These are phyloP conservation scores for Trapa incisa DNA, from an alignment of 345 rosid species.

Conservation along the genomic window DNA sequence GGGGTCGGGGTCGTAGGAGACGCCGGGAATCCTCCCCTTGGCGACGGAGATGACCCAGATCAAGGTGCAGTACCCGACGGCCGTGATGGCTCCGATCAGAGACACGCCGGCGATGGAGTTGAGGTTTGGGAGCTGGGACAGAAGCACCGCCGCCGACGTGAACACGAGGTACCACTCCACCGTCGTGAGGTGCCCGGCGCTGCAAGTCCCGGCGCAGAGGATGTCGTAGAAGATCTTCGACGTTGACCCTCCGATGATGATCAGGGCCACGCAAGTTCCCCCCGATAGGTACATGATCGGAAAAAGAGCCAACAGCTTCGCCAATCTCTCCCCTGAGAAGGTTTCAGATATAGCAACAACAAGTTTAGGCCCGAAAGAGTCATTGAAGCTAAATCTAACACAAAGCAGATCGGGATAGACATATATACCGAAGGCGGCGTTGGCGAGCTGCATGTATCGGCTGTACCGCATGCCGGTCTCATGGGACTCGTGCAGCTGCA, in stretches of 20 bases:
- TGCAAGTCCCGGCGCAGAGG: conserved; percentile 26
- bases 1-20: conserved; percentile 29
- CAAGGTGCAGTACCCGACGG: conserved; percentile 38
- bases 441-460: conserved; percentile 15
- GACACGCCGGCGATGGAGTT: conserved; percentile 59
- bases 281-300: conserved; percentile 56
- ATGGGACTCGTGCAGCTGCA: conserved; percentile 15
- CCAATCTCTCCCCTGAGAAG: conserved; percentile 33
- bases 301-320: conserved; percentile 35
- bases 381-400: no score
- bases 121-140: conserved; percentile 56
- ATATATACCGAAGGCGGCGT: conserved; percentile 12
- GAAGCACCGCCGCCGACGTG: conserved; percentile 27
- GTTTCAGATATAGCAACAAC: no score
- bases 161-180: conserved; percentile 49
- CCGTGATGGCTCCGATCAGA: conserved; percentile 37
- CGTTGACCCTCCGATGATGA: conserved; percentile 42
- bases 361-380: no score
- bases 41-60: conserved; percentile 45
- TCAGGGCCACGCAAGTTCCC: conserved; percentile 46
- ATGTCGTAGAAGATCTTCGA: conserved; percentile 18
- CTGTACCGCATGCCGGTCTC: conserved; percentile 13
- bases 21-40: conserved; percentile 22
- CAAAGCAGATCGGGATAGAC: no score
- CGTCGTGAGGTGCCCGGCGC: conserved; percentile 24